phyloP scores from a whole-genome alignment of 1,284 basidiomycete species.

The Apiotrichum laibachii region DNA sequence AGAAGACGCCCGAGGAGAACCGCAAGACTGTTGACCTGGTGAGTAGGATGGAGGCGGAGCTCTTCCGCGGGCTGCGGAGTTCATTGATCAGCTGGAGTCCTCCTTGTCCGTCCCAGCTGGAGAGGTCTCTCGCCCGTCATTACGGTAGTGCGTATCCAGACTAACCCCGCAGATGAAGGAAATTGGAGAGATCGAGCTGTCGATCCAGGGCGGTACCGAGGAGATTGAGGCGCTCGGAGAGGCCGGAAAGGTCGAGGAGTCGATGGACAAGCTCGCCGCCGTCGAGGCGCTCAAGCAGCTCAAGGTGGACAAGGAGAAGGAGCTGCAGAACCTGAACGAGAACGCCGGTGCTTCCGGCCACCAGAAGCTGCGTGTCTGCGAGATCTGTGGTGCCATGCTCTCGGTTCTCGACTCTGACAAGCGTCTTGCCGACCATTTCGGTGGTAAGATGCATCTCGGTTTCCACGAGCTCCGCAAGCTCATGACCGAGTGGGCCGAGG shows the following conservation, averaged over 20 bases:
- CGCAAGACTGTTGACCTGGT: slow-evolving; percentile 95
- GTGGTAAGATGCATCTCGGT: slow-evolving; percentile 99
- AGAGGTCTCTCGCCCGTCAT: background rate
- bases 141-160: background rate
- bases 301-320: slow-evolving; percentile 95
- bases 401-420: slow-evolving; percentile 97
- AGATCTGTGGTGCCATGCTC: slow-evolving; percentile 98
- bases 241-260: slow-evolving; percentile 96
- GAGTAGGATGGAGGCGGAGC: slow-evolving; percentile 26
- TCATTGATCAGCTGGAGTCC: too few relatives aligned
- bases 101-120: background rate
- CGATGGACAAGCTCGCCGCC: slow-evolving; percentile 93
- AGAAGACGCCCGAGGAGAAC: slow-evolving; percentile 99
- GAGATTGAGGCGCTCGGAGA: slow-evolving; percentile 96
- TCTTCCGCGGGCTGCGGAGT: too few relatives aligned
- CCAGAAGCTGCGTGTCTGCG: slow-evolving; percentile 98
- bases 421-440: slow-evolving; percentile 98
- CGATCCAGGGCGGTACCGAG: slow-evolving; percentile 95
- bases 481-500: slow-evolving; percentile 80
- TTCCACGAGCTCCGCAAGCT: slow-evolving; percentile 97
- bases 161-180: slow-evolving; percentile 76
- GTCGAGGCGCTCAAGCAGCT: slow-evolving; percentile 97
- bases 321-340: slow-evolving; percentile 93
- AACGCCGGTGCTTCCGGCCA: slow-evolving; percentile 98
- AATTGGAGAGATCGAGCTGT: slow-evolving; percentile 98